Evolutionary conservation across 345 rosid genomes (phyloP).

Genomic region (Boechera retrofracta): DNA sequence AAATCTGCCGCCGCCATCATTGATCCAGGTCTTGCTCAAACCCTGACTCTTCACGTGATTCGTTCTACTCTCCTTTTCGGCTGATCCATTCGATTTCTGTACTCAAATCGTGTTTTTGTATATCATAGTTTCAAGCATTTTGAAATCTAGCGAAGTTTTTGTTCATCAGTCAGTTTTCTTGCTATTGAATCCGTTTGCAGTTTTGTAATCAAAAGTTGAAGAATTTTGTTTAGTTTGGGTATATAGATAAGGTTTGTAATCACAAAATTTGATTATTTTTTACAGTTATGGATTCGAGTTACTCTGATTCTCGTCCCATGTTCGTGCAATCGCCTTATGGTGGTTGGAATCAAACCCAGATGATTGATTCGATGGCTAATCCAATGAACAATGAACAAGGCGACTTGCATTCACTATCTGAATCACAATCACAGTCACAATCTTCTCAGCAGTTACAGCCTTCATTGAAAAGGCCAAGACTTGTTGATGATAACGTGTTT

Average conservation of each 20-base stretch:
- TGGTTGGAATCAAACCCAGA: slow-evolving; percentile 62
- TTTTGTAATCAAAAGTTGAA: slow-evolving; percentile 8
- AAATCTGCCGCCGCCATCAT: slow-evolving; percentile 47
- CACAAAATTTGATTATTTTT: not conserved
- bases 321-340: slow-evolving; percentile 55
- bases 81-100: slow-evolving; percentile 24
- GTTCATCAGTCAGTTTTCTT: not conserved
- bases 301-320: slow-evolving; percentile 56
- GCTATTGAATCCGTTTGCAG: slow-evolving; percentile 15
- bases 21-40: slow-evolving; percentile 36
- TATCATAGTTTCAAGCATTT: slow-evolving; percentile 37
- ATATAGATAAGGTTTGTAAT: not conserved
- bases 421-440: slow-evolving; percentile 31
- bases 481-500: slow-evolving; percentile 57
- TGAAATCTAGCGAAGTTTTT: slow-evolving; percentile 28
- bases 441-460: slow-evolving; percentile 47
- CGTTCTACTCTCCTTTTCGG: not conserved
- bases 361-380: slow-evolving; percentile 29
- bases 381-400: slow-evolving; percentile 52
- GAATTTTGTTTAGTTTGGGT: not conserved
- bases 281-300: slow-evolving; percentile 55
- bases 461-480: slow-evolving; percentile 69
- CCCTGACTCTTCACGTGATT: not conserved
- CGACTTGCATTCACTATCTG: slow-evolving; percentile 53
- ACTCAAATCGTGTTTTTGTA: slow-evolving; percentile 11